A percentile compares a stretch with the other conserved stretches of the same genome.
These are phyloP conservation scores for Cladosporium sp. DNA, from an alignment of 2,329 filamentous ascomycete species.

Conservation along the genomic window DNA sequence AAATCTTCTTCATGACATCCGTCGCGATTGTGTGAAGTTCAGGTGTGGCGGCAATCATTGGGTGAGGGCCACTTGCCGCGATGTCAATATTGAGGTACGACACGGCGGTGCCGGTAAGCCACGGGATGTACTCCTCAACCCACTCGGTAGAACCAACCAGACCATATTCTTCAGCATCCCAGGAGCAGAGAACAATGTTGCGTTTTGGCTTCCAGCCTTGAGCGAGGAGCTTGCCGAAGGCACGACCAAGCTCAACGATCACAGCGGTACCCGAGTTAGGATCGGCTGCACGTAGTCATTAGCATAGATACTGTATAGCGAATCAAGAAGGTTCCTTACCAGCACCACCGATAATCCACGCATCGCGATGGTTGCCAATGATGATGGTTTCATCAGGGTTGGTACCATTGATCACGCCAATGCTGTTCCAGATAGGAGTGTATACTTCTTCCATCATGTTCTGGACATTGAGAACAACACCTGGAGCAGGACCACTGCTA, in stretches of 20 bases:
- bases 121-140: constrained; percentile 53
- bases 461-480: constrained; percentile 67
- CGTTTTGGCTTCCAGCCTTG: constrained; percentile 56
- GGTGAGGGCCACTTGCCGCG: constrained; percentile 56
- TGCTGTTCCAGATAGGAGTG: constrained; percentile 77
- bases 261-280: constrained; percentile 55
- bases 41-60: constrained; percentile 67
- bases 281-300: constrained; percentile 36
- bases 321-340: background rate
- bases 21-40: constrained; percentile 70
- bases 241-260: constrained; percentile 53
- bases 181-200: constrained; percentile 50
- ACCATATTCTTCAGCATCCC: constrained; percentile 49
- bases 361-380: constrained; percentile 57
- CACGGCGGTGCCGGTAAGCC: constrained; percentile 48
- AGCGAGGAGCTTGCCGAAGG: constrained; percentile 50
- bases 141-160: constrained; percentile 49
- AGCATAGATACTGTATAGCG: background rate
- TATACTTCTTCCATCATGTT: constrained; percentile 82
- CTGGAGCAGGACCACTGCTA: constrained; percentile 76
- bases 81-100: constrained; percentile 57
- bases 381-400: constrained; percentile 60
- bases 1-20: constrained; percentile 63
- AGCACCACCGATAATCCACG: constrained; percentile 57
- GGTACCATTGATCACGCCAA: constrained; percentile 68